Base-by-base conservation (phyloP, 2,329 filamentous ascomycete genomes). In the Cercospora sesami region DNA sequence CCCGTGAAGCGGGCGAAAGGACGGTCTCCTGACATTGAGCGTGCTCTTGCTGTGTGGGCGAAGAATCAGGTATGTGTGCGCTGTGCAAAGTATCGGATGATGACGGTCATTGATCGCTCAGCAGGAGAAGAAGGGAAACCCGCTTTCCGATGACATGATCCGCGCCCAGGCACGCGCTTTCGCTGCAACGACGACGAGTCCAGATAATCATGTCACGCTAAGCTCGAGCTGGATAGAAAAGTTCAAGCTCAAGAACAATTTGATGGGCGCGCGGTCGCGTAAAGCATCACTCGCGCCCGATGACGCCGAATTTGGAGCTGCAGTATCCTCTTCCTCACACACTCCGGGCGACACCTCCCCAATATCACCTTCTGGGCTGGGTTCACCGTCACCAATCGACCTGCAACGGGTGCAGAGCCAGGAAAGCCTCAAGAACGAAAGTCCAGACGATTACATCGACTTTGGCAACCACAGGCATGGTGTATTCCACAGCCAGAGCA, bases 1-100 rank as follows among this genome's bases (percentile, higher is more conserved):
- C 91, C 92, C 5, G 87, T 91, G 72, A 96, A 95, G 79, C 90
- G 91, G 73, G 84, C 87, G 66, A 97, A 96, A 81, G 90, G 91
- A 63, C 95, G 94, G 79, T 90, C 88, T 59, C 93, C 92, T 10
- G 94, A 98, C 80, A 94, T 98, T 75, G 95, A 98, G 78, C 90
- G 93, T 75, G 93, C 94, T 1, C 86, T 99, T 48, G 88, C 90
- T 58, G 94, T 93, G 76, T 98, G 93, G 90, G 89, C 92, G 33
- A 88, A 89, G 77, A 95, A 96, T 60, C 76, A 77, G 71, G 76
- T 77, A 70, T 12, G 69, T 55, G 21, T 26, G 45, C 31, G 30
- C 9, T 7, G 5, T 28, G 14, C 14, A 5, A 36, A 14, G 33
- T 8, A 39, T 8, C 14, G 18, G 16, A 4, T 2, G 4, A 2